Conservation (phyloP, 2,329 filamentous ascomycete genomes). For the Fusarium subglutinans region DNA sequence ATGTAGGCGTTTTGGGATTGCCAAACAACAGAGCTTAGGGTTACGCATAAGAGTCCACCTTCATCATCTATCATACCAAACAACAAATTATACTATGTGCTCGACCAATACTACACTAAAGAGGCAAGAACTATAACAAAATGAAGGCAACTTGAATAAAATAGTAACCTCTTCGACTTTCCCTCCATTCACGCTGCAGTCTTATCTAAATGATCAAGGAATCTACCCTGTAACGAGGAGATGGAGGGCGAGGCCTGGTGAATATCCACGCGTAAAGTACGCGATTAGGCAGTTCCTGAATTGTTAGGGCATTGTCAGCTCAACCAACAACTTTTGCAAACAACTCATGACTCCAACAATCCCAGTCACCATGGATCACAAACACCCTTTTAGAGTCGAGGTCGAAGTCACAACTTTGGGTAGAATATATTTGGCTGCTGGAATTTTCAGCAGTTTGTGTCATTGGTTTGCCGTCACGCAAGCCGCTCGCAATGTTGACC, state of each 20-base stretch:
- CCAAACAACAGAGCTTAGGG: too few species aligned
- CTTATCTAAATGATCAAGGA: background rate
- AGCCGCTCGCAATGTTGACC: too few species aligned
- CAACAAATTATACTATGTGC: rapidly evolving
- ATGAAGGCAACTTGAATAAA: rapidly evolving
- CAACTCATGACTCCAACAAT: too few species aligned
- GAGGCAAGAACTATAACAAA: rapidly evolving
- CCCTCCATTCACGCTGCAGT: rapidly evolving
- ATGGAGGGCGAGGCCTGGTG: background rate
- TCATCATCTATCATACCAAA: too few species aligned
- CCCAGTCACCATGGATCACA: background rate
- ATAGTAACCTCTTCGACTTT: rapidly evolving
- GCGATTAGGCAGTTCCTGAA: background rate
- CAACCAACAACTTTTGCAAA: background rate
- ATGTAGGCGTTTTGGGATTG: background rate
- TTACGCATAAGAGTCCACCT: rapidly evolving
- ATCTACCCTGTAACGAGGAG: background rate
- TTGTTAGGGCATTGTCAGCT: background rate
- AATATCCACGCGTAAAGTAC: background rate
- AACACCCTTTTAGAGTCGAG: background rate
- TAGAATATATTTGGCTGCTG: background rate
- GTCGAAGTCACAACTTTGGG: background rate
- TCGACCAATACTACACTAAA: rapidly evolving
- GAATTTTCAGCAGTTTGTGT: background rate
- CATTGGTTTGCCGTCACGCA: background rate